Conservation (phyloP, 257 asterid species). For the Lithospermum erythrorhizon region DNA sequence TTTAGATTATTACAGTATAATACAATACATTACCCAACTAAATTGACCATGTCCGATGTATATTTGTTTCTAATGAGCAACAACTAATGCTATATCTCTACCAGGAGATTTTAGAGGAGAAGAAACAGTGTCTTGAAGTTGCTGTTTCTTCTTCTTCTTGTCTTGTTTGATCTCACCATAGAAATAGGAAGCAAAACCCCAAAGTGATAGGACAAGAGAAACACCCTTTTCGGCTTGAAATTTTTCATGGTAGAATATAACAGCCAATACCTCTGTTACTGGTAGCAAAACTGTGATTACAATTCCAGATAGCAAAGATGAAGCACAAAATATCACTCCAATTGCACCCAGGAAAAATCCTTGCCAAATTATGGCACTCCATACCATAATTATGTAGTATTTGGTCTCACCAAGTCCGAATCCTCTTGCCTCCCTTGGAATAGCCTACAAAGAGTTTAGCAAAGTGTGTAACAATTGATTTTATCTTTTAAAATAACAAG, state of each 20-base stretch:
- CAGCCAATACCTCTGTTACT: constrained; percentile 12
- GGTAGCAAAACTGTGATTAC: constrained; percentile 15
- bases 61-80: too few species aligned
- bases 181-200: too few species aligned
- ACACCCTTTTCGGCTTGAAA: constrained; percentile 9
- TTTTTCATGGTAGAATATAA: constrained; percentile 11
- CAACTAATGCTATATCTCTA: too few species aligned
- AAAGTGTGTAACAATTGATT: not conserved
- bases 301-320: constrained; percentile 12
- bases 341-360: constrained; percentile 14
- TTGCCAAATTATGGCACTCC: constrained; percentile 13
- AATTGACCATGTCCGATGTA: too few species aligned
- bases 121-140: too few species aligned
- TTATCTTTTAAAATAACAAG: too few species aligned
- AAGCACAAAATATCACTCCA: constrained; percentile 19
- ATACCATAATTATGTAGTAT: constrained; percentile 11
- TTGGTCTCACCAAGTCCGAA: constrained; percentile 17
- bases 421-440: constrained; percentile 16
- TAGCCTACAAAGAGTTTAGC: constrained; percentile 6
- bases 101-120: too few species aligned
- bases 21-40: too few species aligned
- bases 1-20: too few species aligned
- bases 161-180: not conserved
- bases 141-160: too few species aligned
- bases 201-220: too few species aligned